phyloP scores from a whole-genome alignment of 805 yeast genomes.

The Saturnispora saitoi region DNA sequence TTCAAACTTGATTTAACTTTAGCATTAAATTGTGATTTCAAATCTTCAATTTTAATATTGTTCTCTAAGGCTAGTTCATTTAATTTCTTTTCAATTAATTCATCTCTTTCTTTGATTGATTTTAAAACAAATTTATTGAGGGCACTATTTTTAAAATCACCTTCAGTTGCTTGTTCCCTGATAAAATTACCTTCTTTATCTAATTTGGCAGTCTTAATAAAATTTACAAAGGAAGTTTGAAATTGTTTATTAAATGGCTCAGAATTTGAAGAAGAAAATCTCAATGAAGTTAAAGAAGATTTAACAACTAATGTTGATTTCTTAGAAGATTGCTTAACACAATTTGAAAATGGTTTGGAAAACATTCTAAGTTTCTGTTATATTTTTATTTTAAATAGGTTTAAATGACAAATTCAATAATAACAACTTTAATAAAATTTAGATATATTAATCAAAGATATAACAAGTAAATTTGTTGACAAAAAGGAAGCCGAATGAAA shows the following conservation, averaged over 20 bases:
- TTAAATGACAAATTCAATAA: background rate
- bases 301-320: background rate
- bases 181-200: slow-evolving; percentile 22
- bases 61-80: slow-evolving; percentile 17
- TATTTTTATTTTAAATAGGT: too few relatives aligned
- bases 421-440: background rate
- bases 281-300: background rate
- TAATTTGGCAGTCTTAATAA: slow-evolving; percentile 13
- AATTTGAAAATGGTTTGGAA: slow-evolving; percentile 6
- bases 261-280: background rate
- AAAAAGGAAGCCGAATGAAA: background rate
- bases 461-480: background rate
- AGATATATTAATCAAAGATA: too few relatives aligned
- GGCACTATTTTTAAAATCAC: slow-evolving; percentile 19
- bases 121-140: slow-evolving; percentile 16
- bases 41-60: slow-evolving; percentile 16
- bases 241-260: slow-evolving; percentile 9
- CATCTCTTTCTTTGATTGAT: slow-evolving; percentile 16
- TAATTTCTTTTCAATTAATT: slow-evolving; percentile 21
- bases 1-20: slow-evolving; percentile 15
- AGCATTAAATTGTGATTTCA: slow-evolving; percentile 17
- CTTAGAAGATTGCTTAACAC: slow-evolving; percentile 2
- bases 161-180: slow-evolving; percentile 15
- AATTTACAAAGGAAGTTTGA: slow-evolving; percentile 9
- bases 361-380: slow-evolving; percentile 5